phyloP scores from a whole-genome alignment of 345 rosid species.

The Barbarea vulgaris region DNA sequence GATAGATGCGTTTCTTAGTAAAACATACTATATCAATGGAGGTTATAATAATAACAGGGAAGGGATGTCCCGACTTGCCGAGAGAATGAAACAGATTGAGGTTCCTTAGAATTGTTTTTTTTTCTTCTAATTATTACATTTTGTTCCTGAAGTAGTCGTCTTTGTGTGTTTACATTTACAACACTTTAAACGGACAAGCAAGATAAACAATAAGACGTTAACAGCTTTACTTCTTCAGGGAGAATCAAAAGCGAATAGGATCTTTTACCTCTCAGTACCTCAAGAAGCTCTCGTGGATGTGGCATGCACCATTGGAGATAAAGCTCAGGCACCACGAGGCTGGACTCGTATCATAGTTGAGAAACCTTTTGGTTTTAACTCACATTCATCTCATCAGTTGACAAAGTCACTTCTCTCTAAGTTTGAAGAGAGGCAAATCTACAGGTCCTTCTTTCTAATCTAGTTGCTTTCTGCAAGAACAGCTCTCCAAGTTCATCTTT shows the following conservation, averaged over 20 bases:
- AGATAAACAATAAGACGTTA: conserved; percentile 40
- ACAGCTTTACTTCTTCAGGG: conserved; percentile 54
- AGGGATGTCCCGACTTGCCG: conserved; percentile 66
- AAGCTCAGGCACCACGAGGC: conserved; percentile 63
- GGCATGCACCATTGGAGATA: conserved; percentile 54
- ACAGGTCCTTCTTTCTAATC: conserved; percentile 50
- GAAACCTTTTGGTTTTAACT: conserved; percentile 79
- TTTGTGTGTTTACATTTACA: conserved; percentile 11
- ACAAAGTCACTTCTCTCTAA: conserved; percentile 65
- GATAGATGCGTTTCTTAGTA: conserved; percentile 64
- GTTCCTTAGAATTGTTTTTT: conserved; percentile 32
- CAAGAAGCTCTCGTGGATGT: conserved; percentile 85
- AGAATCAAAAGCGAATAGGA: conserved; percentile 56
- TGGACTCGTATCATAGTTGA: conserved; percentile 80
- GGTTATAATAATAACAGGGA: conserved; percentile 55
- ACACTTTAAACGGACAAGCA: conserved; percentile 25
- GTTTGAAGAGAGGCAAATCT: conserved; percentile 67
- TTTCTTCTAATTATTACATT: neutral
- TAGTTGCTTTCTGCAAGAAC: conserved; percentile 4
- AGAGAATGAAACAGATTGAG: conserved; percentile 68
- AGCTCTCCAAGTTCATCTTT: neutral
- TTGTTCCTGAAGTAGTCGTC: conserved; percentile 15
- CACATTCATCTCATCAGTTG: conserved; percentile 52
- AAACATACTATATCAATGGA: conserved; percentile 65
- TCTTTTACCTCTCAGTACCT: conserved; percentile 79